These are phyloP conservation scores for Ceratobasidium sp. DNA, from an alignment of 1,284 basidiomycete species.

Conservation along the genomic window DNA sequence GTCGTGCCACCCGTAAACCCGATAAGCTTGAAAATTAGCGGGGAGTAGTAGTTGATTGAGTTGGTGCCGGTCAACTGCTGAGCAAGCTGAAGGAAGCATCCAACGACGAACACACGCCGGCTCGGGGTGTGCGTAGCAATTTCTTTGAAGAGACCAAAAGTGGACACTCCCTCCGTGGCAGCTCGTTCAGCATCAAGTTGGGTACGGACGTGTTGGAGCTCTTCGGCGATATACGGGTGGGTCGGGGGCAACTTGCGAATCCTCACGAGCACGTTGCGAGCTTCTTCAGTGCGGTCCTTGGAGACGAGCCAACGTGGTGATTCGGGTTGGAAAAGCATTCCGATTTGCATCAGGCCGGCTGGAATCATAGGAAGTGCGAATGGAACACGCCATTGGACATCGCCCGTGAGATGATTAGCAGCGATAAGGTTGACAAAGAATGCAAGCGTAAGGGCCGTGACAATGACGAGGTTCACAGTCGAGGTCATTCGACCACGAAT, in stretches of 20 bases:
- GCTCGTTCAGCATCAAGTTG: constrained; percentile 45
- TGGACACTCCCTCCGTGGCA: not conserved
- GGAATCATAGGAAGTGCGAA: constrained; percentile 80
- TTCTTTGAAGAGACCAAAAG: constrained; percentile 51
- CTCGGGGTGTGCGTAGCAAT: constrained; percentile 68
- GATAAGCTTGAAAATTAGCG: constrained; percentile 58
- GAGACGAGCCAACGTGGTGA: constrained; percentile 51
- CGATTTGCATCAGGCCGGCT: constrained; percentile 69
- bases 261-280: constrained; percentile 49
- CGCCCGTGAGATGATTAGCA: constrained; percentile 47
- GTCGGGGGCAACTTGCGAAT: constrained; percentile 60
- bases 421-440: constrained; percentile 71
- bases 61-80: constrained; percentile 53
- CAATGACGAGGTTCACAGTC: constrained; percentile 83
- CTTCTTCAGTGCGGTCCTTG: constrained; percentile 50
- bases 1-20: constrained; percentile 66
- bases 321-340: constrained; percentile 63
- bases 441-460: constrained; percentile 74
- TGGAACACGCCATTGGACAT: constrained; percentile 71
- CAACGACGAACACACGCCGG: constrained; percentile 61
- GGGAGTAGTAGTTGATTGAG: constrained; percentile 55
- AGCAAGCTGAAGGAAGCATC: constrained; percentile 50
- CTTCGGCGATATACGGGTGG: constrained; percentile 51
- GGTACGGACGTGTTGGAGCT: constrained; percentile 55
- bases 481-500: constrained; percentile 73